Base-by-base conservation (phyloP, 192 early-diverging fungal species). In the Phycomyces blakesleeanus region DNA sequence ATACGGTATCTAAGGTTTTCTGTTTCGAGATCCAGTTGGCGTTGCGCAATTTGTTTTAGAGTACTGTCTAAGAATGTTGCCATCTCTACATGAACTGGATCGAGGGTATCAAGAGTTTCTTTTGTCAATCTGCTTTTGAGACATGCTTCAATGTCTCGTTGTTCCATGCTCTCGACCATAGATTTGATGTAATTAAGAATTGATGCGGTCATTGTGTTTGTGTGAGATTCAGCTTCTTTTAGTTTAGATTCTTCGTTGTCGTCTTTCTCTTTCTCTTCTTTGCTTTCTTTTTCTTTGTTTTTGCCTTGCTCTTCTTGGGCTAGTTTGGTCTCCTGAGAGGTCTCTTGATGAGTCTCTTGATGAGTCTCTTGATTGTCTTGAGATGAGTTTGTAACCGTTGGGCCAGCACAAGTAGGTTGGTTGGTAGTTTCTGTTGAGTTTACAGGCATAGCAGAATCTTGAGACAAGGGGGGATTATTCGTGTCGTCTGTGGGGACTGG, bases 1-100 rank as follows among this genome's bases (percentile, higher is more conserved):
- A 74, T 63, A 49, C 65, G 66, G 57, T 64, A 68, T 22, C 66
- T 62, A 24, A 68, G 47, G 51, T 68, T 74, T 55, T 68, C 72
- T 20, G 66, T 68, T 51, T 68, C 72, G 15, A 68, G 18, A n/a
- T 61, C 66, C 8, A 68, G 26, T 63, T 68, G 67, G 26, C 67
- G 66, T 15, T 68, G 66, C 11, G 62, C 67, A 12, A 68, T 68
- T 3, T 64, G 50, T 42, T 68, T 68, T 9, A 68, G 26, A 26
- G 58, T 57, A 34, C 50, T 1, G 34, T 68, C 72, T 38, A 74
- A 49, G 5, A 20, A 18, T 14, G 40, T 49, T 5, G 58, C 14
- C 44, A 71, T 49, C 11, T 51, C 56, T 16, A 44, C 12, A 15
- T 64, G 56, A 25, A 27, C 51, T 18, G 12, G 27, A 40, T 59